Evolutionary conservation across 2,329 filamentous ascomycete genomes (phyloP).

Genomic region (Diaporthe eres): DNA sequence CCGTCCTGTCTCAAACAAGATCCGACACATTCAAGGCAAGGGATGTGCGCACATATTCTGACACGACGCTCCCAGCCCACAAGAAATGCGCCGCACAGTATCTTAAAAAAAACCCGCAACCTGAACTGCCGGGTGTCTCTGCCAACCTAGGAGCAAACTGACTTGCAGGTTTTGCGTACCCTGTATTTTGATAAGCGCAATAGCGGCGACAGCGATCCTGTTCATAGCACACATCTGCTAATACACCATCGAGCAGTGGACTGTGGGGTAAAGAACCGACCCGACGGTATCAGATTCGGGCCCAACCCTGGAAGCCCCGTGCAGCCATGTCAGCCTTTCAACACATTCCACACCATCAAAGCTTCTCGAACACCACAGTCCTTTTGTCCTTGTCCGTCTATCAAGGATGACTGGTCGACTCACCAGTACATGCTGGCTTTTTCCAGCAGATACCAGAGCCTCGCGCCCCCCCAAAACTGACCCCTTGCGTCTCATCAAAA

Average conservation of each 20-base stretch:
- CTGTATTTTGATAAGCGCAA: conserved; percentile 1
- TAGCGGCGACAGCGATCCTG: conserved; percentile 10
- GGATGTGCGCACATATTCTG: not conserved
- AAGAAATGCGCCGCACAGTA: not conserved
- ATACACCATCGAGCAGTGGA: not conserved
- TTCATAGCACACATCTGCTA: not conserved
- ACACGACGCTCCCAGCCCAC: not conserved
- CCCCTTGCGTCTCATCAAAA: conserved; percentile 29
- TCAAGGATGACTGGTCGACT: not conserved
- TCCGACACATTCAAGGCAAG: not conserved
- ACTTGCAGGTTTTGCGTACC: not conserved
- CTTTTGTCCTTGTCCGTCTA: not conserved
- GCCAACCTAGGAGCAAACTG: not conserved
- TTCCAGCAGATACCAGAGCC: not conserved
- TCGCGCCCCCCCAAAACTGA: not conserved
- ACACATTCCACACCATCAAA: conserved; percentile 1
- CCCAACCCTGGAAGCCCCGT: conserved; percentile 6
- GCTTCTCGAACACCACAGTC: conserved; percentile 25
- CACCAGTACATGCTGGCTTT: not conserved
- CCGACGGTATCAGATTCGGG: conserved; percentile 30
- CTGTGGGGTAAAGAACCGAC: conserved; percentile 33
- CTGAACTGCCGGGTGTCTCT: not conserved
- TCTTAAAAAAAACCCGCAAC: not conserved
- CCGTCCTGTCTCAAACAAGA: not conserved
- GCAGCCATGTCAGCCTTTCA: conserved; percentile 7